A percentile compares a stretch with the other conserved stretches of the same genome.
Evolutionary conservation across 176 grass and related monocot species (phyloP).

Genomic region (Urochloa ruziziensis): DNA sequence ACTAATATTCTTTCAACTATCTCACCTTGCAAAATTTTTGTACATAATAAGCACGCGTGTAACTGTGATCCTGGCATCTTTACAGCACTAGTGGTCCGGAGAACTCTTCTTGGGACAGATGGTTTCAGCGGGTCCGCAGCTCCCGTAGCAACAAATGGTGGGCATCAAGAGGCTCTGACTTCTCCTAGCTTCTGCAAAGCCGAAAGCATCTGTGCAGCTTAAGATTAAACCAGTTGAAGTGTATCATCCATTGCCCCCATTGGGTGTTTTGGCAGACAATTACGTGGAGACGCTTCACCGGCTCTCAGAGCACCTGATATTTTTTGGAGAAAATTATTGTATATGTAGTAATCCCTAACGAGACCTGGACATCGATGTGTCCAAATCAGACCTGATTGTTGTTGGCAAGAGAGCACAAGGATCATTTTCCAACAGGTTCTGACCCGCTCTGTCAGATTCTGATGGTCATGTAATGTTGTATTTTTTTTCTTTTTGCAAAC

Average conservation of each 20-base stretch:
- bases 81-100: slow-evolving; percentile 82
- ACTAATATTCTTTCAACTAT: not conserved
- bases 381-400: not conserved
- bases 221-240: not conserved
- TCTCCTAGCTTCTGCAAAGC: slow-evolving; percentile 46
- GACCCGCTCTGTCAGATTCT: not conserved
- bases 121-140: slow-evolving; percentile 90
- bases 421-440: not conserved
- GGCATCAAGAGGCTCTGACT: slow-evolving; percentile 71
- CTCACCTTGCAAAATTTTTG: not conserved
- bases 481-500: not conserved
- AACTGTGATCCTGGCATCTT: slow-evolving; percentile 1
- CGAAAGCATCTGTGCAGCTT: slow-evolving; percentile 39
- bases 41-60: not conserved
- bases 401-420: not conserved
- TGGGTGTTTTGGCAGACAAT: slow-evolving; percentile 8
- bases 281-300: not conserved
- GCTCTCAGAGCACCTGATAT: not conserved
- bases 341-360: slow-evolving; percentile 66
- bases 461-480: not conserved
- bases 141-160: slow-evolving; percentile 92
- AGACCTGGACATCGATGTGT: slow-evolving; percentile 6
- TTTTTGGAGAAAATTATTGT: slow-evolving; percentile 35
- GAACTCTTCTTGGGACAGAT: slow-evolving; percentile 84
- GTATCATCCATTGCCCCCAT: slow-evolving; percentile 25